phyloP scores from a whole-genome alignment of 352 stramenopile species.

The Globisporangium nodosum region DNA sequence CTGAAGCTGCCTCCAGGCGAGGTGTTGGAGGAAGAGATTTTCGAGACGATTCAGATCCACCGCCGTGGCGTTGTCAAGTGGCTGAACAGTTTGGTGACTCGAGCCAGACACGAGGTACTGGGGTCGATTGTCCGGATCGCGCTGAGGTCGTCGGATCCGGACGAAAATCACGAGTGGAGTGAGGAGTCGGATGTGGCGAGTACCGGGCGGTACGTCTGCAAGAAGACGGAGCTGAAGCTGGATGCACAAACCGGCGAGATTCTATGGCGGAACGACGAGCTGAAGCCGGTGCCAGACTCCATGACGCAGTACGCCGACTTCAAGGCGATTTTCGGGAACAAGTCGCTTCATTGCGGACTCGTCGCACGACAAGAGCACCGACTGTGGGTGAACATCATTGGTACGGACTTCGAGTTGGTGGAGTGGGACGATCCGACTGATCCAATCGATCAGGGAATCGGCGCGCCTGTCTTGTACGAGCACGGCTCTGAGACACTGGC shows the following conservation, averaged over 20 bases:
- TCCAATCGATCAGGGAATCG: constrained; percentile 77
- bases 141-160: constrained; percentile 51
- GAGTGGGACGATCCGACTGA: constrained; percentile 84
- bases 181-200: constrained; percentile 49
- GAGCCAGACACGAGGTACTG: constrained; percentile 34
- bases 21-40: constrained; percentile 84
- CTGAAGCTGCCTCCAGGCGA: constrained; percentile 70
- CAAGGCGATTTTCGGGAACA: constrained; percentile 76
- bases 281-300: constrained; percentile 87
- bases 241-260: constrained; percentile 86
- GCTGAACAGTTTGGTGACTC: constrained; percentile 28
- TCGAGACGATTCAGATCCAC: constrained; percentile 80
- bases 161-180: constrained; percentile 55
- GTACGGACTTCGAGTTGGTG: constrained; percentile 81
- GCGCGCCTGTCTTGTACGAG: constrained; percentile 48
- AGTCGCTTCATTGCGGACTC: constrained; percentile 84
- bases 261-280: constrained; percentile 87
- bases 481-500: constrained; percentile 9
- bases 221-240: constrained; percentile 77
- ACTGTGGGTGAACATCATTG: constrained; percentile 86
- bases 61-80: constrained; percentile 73
- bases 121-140: constrained; percentile 71
- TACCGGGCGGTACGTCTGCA: constrained; percentile 62
- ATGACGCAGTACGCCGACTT: constrained; percentile 90
- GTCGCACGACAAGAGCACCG: constrained; percentile 83